Conservation (phyloP, 306 rosid genomes). For the Boehmeria nivea region DNA sequence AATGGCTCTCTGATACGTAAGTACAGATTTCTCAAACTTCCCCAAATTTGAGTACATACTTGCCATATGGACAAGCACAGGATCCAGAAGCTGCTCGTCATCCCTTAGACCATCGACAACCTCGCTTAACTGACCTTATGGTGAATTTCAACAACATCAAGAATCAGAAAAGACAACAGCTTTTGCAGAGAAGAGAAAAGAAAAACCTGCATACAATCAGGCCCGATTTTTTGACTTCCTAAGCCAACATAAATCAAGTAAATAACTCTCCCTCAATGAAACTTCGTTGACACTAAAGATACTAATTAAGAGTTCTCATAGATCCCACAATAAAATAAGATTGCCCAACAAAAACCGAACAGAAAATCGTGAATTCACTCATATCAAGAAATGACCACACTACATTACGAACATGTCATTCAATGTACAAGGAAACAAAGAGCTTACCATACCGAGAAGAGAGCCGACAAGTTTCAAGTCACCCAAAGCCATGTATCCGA, state of each 20-base stretch:
- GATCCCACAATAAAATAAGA: too few relatives aligned
- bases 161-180: neutral
- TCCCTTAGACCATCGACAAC: slow-evolving; percentile 62
- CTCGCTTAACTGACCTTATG: slow-evolving; percentile 57
- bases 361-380: neutral
- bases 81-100: slow-evolving; percentile 56
- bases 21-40: slow-evolving; percentile 54
- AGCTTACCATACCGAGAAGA: slow-evolving; percentile 49
- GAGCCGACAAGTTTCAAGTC: slow-evolving; percentile 54
- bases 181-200: neutral
- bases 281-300: too few relatives aligned
- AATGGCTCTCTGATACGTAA: slow-evolving; percentile 62
- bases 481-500: slow-evolving; percentile 77
- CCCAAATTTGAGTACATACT: slow-evolving; percentile 68
- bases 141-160: slow-evolving; percentile 25
- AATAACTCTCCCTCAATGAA: too few relatives aligned
- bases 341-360: too few relatives aligned
- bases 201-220: neutral
- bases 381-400: neutral
- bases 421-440: slow-evolving; percentile 5
- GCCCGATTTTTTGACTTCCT: neutral
- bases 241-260: neutral
- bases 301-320: too few relatives aligned
- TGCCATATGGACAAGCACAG: slow-evolving; percentile 90
- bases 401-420: neutral